phyloP scores from a whole-genome alignment of 257 asterid genomes.

The Solanum etuberosum region DNA sequence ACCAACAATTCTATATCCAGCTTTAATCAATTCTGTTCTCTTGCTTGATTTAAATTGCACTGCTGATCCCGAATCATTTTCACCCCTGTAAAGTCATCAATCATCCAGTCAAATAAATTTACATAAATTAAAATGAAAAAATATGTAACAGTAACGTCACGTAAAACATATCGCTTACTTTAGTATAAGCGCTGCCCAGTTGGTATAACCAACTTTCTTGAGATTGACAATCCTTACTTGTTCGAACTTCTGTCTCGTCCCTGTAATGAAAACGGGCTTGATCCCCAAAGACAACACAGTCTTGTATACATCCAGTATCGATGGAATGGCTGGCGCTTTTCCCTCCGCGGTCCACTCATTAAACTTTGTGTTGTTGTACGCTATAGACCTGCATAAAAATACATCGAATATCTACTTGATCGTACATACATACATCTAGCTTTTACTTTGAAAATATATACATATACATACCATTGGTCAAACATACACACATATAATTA shows the following conservation, averaged over 20 bases:
- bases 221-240: slow-evolving; percentile 16
- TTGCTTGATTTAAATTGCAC: slow-evolving; percentile 14
- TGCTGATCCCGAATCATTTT: neutral
- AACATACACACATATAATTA: too few relatives aligned
- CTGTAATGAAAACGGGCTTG: slow-evolving; percentile 27
- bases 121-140: neutral
- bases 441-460: too few relatives aligned
- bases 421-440: neutral
- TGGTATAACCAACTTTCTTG: slow-evolving; percentile 17
- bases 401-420: neutral
- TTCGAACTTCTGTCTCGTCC: slow-evolving; percentile 8
- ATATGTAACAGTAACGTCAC: too few relatives aligned
- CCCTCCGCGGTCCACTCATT: slow-evolving; percentile 32
- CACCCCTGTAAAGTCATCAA: slow-evolving; percentile 9
- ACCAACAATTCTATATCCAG: slow-evolving; percentile 25
- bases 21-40: slow-evolving; percentile 11
- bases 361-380: slow-evolving; percentile 25
- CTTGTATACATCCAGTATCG: slow-evolving; percentile 18
- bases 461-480: too few relatives aligned
- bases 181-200: slow-evolving; percentile 13
- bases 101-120: neutral
- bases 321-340: slow-evolving; percentile 31
- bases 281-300: slow-evolving; percentile 16
- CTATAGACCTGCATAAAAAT: slow-evolving; percentile 18
- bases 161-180: slow-evolving; percentile 5